Evolutionary conservation across 305 asterid genomes (phyloP), one percentile per base, ranked within the genome.

Genomic region (Fraxinus latifolia): DNA sequence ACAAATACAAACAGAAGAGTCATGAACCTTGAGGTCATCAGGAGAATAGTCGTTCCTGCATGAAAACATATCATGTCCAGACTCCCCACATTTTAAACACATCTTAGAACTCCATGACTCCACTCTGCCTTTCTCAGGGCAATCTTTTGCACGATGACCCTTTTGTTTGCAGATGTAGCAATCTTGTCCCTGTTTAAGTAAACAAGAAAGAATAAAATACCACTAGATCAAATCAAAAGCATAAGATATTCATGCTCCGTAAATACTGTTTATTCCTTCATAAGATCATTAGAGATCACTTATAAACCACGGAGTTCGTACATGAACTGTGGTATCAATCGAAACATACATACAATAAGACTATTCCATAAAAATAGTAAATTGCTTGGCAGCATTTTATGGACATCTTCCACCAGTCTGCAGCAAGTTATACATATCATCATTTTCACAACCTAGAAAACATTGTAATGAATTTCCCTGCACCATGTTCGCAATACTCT

Each of bases 131-230:
- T 86, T 94, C 55, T 89, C 97, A 25, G 94, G 96, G 83, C 99
- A 96, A 84, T 96, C 97, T 82, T 91, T 96, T 42, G 98, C 98
- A 44, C 93, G 96, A 85, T 96, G 99, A 78, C 97, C 97, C 37
- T 91, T 92, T 82, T 88, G 91, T 85, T 91, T 90, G 92, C 99
- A 96, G 81, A 91, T 90, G 88, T 86, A 96, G 89, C 99, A 96
- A 87, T 92, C 95, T 23, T 90, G 89, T 19, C 93, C 95, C 99
- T 96, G 88, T 76, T 37, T 75, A 83, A 76, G 82, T 34, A 81
- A 78, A 86, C 29, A 42, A 81, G 42, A 72, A 27, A 74, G 15
- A 74, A 44, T 47, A 47, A 12, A 14, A 47, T 47, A 12, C 58
- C 58, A 47, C 21, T 15, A 50, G 62, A 50, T 19, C 62, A 58